phyloP scores from a whole-genome alignment of 768 basidiomycete genomes.

The Myochromella boudieri region DNA sequence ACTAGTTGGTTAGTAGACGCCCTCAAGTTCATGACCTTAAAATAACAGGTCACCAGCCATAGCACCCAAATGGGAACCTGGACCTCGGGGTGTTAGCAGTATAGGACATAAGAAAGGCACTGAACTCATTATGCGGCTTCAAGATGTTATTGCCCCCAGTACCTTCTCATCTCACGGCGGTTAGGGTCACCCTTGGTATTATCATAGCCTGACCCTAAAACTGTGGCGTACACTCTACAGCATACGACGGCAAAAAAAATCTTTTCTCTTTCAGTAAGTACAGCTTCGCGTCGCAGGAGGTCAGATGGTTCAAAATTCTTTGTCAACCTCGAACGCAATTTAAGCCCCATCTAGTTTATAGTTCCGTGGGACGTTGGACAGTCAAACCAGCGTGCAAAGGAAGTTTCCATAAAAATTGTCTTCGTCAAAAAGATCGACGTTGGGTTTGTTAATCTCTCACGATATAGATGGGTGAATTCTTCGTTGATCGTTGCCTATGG shows the following conservation, averaged over 20 bases:
- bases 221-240: conserved; percentile 16
- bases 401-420: conserved; percentile 22
- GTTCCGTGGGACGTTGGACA: conserved; percentile 20
- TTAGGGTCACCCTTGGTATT: conserved; percentile 8
- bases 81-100: conserved; percentile 14
- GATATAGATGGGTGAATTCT: neutral
- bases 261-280: conserved; percentile 26
- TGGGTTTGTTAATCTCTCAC: conserved; percentile 12
- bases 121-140: conserved; percentile 30
- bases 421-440: conserved; percentile 24
- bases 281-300: conserved; percentile 17
- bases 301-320: conserved; percentile 9
- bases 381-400: conserved; percentile 10
- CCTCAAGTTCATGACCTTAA: neutral
- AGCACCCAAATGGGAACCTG: conserved; percentile 20
- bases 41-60: conserved; percentile 15
- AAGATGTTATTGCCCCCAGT: conserved; percentile 18
- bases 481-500: neutral
- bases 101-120: conserved; percentile 26
- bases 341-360: conserved; percentile 16
- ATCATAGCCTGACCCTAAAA: neutral
- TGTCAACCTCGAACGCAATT: neutral
- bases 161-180: conserved; percentile 27
- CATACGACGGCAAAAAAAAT: conserved; percentile 35
- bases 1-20: conserved; percentile 13